Base-by-base conservation (phyloP, 495 filamentous ascomycete genomes). In the Lasiosphaeris hirsuta region DNA sequence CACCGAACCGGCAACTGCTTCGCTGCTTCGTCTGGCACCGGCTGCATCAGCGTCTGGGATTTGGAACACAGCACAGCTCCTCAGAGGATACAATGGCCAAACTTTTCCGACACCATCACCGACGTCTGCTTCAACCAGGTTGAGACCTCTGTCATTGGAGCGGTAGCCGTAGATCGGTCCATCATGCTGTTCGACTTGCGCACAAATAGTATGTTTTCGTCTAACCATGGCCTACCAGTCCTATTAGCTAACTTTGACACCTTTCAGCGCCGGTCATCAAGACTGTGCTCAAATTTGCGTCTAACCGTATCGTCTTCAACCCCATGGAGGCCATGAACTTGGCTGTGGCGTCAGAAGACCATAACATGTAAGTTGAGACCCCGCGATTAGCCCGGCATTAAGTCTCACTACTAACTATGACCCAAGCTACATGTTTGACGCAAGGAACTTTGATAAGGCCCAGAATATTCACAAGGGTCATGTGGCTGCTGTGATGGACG, bases 401-500 rank as follows among this genome's bases (percentile, higher is more conserved):
- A 15, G 15, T 38, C 6, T 23, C 8, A 15, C 3, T 42, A 10
- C 6, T 43, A 50, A 54, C 15, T 11, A 67, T 37, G 14, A 11
- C 4, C 48, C 48, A 14, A 60, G 49, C 44, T 78, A 77, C 41
- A 39, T 72, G 2, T 72, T 72, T 30, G 69, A 72, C 23, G 68
- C 68, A 5, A 55, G 69, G 39, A 70, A 69, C 43, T 70, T 72
- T 78, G 81, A 51, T 87, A 92, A 60, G 47, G 69, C 69, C 17
- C 66, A 69, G 45, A 97, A 97, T 66, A 85, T 97, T n/a, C 81
- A 94, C 13, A 95, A 94, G 74, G 94, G 93, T 63, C 95, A 97
- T 64, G 95, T 97, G 11, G 88, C 90, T 4, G 94, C 95, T 5
- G 92, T 96, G 0, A 97, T 97, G 91, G 90, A 95, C 68, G 87